Conservation (phyloP, 2,329 filamentous ascomycete species). For the Claviceps paspali region DNA sequence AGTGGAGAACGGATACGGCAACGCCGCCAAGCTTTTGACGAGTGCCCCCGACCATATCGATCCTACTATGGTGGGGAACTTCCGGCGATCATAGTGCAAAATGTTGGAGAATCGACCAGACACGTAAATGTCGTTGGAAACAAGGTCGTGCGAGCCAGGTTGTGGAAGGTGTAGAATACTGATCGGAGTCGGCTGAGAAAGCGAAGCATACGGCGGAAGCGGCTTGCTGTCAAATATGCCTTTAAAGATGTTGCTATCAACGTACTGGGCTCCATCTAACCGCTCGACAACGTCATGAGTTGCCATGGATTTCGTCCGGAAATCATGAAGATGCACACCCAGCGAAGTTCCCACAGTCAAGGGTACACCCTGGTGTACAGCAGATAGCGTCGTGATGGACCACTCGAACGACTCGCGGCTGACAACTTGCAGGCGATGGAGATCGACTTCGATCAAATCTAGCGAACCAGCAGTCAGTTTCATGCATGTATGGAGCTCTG, state of each 20-base stretch:
- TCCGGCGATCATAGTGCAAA: constrained; percentile 75
- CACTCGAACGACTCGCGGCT: constrained; percentile 61
- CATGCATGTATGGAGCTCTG: neutral
- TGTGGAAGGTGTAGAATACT: constrained; percentile 65
- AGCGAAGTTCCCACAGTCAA: constrained; percentile 72
- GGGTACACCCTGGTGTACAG: constrained; percentile 48
- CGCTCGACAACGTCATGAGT: constrained; percentile 20
- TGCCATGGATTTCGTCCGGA: constrained; percentile 30
- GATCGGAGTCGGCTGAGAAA: constrained; percentile 68
- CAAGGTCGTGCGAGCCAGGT: constrained; percentile 32
- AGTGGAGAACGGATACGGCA: constrained; percentile 53
- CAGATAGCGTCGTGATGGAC: constrained; percentile 70
- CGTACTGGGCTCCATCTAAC: constrained; percentile 15
- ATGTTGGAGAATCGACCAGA: constrained; percentile 81
- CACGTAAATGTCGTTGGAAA: constrained; percentile 71
- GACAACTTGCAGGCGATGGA: constrained; percentile 54
- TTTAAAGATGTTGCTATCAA: constrained; percentile 17
- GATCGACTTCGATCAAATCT: constrained; percentile 66
- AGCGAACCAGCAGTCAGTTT: neutral
- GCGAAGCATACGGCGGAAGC: constrained; percentile 46
- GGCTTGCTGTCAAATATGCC: constrained; percentile 36
- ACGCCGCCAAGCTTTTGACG: constrained; percentile 55
- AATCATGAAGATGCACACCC: constrained; percentile 72
- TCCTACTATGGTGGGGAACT: constrained; percentile 61
- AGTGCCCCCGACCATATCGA: constrained; percentile 75